phyloP scores from a whole-genome alignment of 495 filamentous ascomycete genomes.

The Penicillium cosmopolitanum region DNA sequence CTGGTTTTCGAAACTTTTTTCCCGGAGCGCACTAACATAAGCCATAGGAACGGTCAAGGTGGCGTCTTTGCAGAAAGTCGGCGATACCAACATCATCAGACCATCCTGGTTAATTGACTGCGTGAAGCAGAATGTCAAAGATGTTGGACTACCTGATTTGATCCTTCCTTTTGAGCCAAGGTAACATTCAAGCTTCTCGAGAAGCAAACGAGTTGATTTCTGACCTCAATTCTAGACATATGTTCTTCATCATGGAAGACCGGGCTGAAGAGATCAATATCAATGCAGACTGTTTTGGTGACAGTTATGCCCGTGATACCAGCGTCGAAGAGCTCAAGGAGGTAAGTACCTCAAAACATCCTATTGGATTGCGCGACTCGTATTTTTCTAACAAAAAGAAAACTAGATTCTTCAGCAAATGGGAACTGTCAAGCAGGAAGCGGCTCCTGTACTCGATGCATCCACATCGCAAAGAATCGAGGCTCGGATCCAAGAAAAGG shows the following conservation, averaged over 20 bases:
- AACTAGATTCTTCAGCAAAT: constrained; percentile 51
- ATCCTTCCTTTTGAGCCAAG: constrained; percentile 72
- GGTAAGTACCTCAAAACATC: constrained; percentile 31
- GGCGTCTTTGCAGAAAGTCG: constrained; percentile 74
- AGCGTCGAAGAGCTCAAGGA: constrained; percentile 64
- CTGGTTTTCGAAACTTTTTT: no score
- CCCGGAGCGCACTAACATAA: constrained; percentile 14
- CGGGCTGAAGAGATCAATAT: constrained; percentile 46
- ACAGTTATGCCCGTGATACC: constrained; percentile 81
- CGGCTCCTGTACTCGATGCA: constrained; percentile 24
- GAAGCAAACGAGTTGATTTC: neutral
- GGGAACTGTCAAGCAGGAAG: constrained; percentile 35
- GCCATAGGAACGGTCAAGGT: constrained; percentile 74
- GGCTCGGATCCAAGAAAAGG: constrained; percentile 55
- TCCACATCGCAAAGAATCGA: constrained; percentile 59
- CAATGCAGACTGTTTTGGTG: constrained; percentile 75
- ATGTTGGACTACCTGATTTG: constrained; percentile 57
- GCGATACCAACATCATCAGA: constrained; percentile 69
- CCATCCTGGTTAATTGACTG: constrained; percentile 88
- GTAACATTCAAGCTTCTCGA: constrained; percentile 39
- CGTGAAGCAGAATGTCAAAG: constrained; percentile 65
- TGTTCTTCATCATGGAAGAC: constrained; percentile 56
- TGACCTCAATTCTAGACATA: constrained; percentile 43
- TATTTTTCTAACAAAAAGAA: no score
- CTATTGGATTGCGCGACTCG: neutral